These are phyloP conservation scores for Leptographium galeiforme DNA, from an alignment of 2,329 filamentous ascomycete species.

Conservation along the genomic window DNA sequence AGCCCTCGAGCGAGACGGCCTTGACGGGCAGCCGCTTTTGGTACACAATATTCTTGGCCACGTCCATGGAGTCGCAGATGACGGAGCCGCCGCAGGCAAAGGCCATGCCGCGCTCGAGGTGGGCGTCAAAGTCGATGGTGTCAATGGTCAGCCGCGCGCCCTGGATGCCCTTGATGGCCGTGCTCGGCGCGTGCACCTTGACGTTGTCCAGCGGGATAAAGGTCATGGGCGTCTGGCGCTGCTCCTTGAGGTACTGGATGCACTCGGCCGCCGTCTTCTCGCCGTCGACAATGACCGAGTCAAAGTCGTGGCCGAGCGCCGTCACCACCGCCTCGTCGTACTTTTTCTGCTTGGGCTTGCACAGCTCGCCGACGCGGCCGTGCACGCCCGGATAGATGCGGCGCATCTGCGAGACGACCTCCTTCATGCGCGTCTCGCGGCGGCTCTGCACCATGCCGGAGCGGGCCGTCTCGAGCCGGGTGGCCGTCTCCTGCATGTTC, in stretches of 20 bases:
- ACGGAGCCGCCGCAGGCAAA: constrained; percentile 93
- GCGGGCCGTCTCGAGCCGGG: constrained; percentile 72
- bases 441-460: constrained; percentile 76
- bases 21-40: constrained; percentile 77
- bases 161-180: constrained; percentile 77
- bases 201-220: constrained; percentile 97
- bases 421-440: constrained; percentile 64
- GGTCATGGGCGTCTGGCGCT: constrained; percentile 74
- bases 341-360: constrained; percentile 94
- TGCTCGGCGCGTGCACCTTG: constrained; percentile 82
- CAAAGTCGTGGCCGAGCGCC: constrained; percentile 83
- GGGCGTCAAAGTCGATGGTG: constrained; percentile 83
- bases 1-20: constrained; percentile 89
- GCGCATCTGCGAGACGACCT: constrained; percentile 75
- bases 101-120: constrained; percentile 80
- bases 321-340: constrained; percentile 88
- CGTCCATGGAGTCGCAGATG: constrained; percentile 75
- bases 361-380: constrained; percentile 79
- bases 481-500: constrained; percentile 69
- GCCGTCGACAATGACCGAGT: constrained; percentile 87
- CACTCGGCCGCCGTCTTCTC: constrained; percentile 91
- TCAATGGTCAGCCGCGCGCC: constrained; percentile 85
- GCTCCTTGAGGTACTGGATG: constrained; percentile 85
- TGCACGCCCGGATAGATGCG: constrained; percentile 85
- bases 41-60: constrained; percentile 84